Base-by-base conservation (phyloP, 495 filamentous ascomycete genomes). In the Aspergillus olivimuriae region DNA sequence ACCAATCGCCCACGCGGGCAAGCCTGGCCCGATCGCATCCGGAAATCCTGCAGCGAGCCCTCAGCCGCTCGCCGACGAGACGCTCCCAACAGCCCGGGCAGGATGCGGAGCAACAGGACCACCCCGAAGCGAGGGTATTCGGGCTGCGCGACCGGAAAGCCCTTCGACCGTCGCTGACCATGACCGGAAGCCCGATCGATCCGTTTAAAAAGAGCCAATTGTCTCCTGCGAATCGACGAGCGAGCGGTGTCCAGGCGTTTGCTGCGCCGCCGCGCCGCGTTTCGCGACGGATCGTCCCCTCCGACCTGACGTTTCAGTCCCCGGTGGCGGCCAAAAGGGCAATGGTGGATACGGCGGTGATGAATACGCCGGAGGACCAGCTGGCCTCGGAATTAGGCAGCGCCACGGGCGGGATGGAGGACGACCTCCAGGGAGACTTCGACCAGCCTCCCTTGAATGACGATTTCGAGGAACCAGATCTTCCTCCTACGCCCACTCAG, bases 401-500 rank as follows among this genome's bases (percentile, higher is more conserved):
- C 23, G 65, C 55, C 14, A 66, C 63, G 16, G 51, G 44, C 34
- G n/a, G n/a, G n/a, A n/a, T n/a, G n/a, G 56, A 53, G 28, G n/a
- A 42, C 14, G 50, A 56, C 34, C 17, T 50, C 28, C 44, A 51
- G 15, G 21, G 40, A 8, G 56, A 56, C 16, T 26, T 56, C 7
- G 57, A 52, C 16, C 39, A 36, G 34, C 61, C 60, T 17, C 61
- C 69, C 6, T 56, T 66, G 33, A 58, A 56, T 4, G 68, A 66
- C 0, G 69, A 63, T 10, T 43, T 65, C 18, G 66, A 69, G 14
- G 83, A 89, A 50, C 83, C 82, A 7, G 81, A 84, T 26, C 66
- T 89, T 17, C 84, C 84, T 7, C 82, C 82, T 8, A 87, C 83
- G 3, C 83, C 83, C 15, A 79, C 77, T 22, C 74, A 82, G 43